Evolutionary conservation across 1,284 basidiomycete species (phyloP).

Genomic region (Athelia psychrophila): DNA sequence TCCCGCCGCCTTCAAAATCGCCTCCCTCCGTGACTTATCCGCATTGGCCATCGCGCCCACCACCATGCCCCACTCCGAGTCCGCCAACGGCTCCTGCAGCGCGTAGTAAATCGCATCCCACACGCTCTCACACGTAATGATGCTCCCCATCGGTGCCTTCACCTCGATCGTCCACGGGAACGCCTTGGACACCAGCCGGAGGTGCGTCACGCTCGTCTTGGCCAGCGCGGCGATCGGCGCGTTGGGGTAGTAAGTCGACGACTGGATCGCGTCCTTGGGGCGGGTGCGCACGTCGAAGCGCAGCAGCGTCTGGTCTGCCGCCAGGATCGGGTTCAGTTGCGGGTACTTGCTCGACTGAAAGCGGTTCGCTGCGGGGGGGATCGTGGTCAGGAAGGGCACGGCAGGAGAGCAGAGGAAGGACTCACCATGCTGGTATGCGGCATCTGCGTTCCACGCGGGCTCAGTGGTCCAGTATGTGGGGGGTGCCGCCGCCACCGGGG

Average conservation of each 20-base stretch:
- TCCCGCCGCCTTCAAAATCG: conserved; percentile 32
- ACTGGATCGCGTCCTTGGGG: conserved; percentile 37
- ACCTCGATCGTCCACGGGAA: conserved; percentile 64
- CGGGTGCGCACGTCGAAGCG: conserved; percentile 46
- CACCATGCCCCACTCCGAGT: conserved; percentile 57
- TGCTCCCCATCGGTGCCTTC: conserved; percentile 23
- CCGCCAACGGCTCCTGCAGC: conserved; percentile 48
- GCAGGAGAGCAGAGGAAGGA: not conserved
- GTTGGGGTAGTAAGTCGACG: conserved; percentile 38
- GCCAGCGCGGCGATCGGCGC: conserved; percentile 33
- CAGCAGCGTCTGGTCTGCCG: conserved; percentile 44
- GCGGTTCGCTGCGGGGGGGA: not conserved
- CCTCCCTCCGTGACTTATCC: conserved; percentile 36
- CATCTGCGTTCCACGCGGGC: not conserved
- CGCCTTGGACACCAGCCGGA: conserved; percentile 50
- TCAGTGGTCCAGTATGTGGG: not conserved
- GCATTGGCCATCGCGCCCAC: conserved; percentile 30
- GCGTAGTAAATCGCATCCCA: conserved; percentile 48
- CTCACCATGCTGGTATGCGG: not conserved
- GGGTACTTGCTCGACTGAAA: conserved; percentile 31
- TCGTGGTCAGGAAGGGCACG: not conserved
- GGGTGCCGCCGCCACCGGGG: not conserved
- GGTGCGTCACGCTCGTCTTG: conserved; percentile 23
- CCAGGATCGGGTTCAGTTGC: conserved; percentile 45
- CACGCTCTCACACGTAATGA: conserved; percentile 48